These are phyloP conservation scores for Pythium dissotocum DNA, from an alignment of 352 stramenopile species.

Conservation along the genomic window DNA sequence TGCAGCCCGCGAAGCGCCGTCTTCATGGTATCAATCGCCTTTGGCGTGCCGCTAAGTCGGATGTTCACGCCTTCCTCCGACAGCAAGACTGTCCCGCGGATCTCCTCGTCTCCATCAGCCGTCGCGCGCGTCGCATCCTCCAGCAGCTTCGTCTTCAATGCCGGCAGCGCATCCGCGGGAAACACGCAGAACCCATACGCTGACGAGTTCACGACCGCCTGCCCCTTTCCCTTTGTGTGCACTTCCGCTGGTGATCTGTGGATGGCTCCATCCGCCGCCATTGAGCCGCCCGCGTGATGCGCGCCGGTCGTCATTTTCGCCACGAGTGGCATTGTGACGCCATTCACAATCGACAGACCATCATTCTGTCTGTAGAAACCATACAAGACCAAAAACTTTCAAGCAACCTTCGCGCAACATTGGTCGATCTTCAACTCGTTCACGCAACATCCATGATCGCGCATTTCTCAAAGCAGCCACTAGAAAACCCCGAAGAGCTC, in stretches of 20 bases:
- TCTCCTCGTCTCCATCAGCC: slow-evolving; percentile 24
- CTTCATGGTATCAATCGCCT: slow-evolving; percentile 52
- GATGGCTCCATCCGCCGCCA: not conserved
- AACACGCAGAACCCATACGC: slow-evolving; percentile 76
- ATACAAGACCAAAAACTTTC: not conserved
- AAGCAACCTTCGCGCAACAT: slow-evolving; percentile 9
- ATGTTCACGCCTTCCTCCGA: slow-evolving; percentile 71
- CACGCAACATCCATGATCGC: not conserved
- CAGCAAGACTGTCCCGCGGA: slow-evolving; percentile 71
- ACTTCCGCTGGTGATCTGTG: not conserved
- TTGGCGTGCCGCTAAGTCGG: slow-evolving; percentile 49
- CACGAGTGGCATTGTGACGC: not conserved
- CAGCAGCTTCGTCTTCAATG: slow-evolving; percentile 42
- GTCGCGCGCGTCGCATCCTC: slow-evolving; percentile 19
- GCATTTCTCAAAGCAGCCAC: not conserved
- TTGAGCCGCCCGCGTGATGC: not conserved
- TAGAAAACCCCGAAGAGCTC: not conserved
- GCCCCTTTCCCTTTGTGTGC: not conserved
- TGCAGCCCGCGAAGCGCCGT: slow-evolving; percentile 40
- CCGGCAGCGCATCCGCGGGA: slow-evolving; percentile 32
- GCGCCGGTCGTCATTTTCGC: not conserved
- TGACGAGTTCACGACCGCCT: slow-evolving; percentile 57
- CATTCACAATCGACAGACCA: not conserved
- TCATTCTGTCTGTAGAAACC: not conserved
- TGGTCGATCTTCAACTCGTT: slow-evolving; percentile 2